Evolutionary conservation across 805 yeast genomes (phyloP), one percentile per base, ranked within the genome.

Genomic region (Candida wancherniae): DNA sequence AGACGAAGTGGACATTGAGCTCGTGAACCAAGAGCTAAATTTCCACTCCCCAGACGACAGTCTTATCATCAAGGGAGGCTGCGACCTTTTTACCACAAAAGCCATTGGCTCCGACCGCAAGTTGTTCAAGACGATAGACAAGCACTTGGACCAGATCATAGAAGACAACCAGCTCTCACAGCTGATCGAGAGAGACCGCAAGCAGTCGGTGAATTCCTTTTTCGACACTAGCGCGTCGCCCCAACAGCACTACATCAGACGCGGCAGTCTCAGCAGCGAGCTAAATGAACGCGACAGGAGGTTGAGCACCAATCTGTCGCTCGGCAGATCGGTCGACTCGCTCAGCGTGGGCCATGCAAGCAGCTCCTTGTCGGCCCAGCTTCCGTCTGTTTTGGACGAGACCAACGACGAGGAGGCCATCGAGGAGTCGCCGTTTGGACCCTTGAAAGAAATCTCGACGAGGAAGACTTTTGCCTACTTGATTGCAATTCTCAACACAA

Each of bases 71-170:
- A 73, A 75, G 34, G 97, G 97, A 9, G 87, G 94, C 15, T 80
- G 95, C 53, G 98, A 92, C 52, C 70, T 92, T 28, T 92, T 86
- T 51, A 84, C 97, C 1, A 92, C 98, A 2, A 92, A 90, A 50
- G 87, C 96, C 1, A 85, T 88, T 15, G 85, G 92, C 1, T 72
- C 90, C 1, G 98, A 92, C 57, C 73, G 87, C 45, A 88, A 88
- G 57, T 71, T 90, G 17, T 86, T 84, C 65, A 85, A 86, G 56
- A 77, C 88, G 0, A 77, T 92, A 24, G 97, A 87, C 53, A 77
- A 80, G 44, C 90, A 84, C 49, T 69, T 85, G 36, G 83, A 80
- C 38, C 71, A 66, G 32, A 58, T 65, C 15, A 48, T 69, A 29
- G 67, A 67, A 39, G 73, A 68, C 38, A 63, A 63, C 33, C 67